These are phyloP conservation scores for Macrolepiota fuliginosa DNA, from an alignment of 768 basidiomycete species.

Conservation along the genomic window DNA sequence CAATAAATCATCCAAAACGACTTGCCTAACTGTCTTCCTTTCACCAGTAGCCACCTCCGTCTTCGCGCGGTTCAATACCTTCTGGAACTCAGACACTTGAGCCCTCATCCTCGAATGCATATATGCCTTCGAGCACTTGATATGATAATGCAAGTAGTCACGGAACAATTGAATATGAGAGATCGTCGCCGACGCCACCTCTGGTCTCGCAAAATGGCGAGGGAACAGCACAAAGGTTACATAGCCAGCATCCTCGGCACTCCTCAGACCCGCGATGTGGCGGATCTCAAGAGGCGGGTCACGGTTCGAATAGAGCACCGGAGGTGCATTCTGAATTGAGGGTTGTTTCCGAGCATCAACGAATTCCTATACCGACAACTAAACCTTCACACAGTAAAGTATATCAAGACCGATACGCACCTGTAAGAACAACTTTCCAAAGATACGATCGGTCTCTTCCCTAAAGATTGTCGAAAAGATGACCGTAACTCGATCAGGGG, in stretches of 20 bases:
- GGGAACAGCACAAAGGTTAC: conserved; percentile 98
- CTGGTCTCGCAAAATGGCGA: conserved; percentile 81
- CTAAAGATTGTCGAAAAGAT: conserved; percentile 96
- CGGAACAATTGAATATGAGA: conserved; percentile 96
- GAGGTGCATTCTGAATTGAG: conserved; percentile 93
- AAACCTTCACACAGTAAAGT: not conserved
- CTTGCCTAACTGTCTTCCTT: conserved; percentile 88
- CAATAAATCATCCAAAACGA: conserved; percentile 14
- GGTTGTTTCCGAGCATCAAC: conserved; percentile 96
- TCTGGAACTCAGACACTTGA: conserved; percentile 93
- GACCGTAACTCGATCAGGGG: conserved; percentile 93
- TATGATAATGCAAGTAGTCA: conserved; percentile 99
- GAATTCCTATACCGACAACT: conserved; percentile 69
- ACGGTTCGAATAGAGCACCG: conserved; percentile 91
- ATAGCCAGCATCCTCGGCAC: conserved; percentile 89
- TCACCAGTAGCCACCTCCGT: conserved; percentile 81
- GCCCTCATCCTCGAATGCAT: conserved; percentile 98
- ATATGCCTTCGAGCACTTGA: conserved; percentile 98
- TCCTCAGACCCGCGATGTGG: conserved; percentile 75
- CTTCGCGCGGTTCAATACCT: conserved; percentile 94
- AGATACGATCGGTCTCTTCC: conserved; percentile 96
- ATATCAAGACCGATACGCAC: conserved; percentile 36
- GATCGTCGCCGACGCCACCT: conserved; percentile 73
- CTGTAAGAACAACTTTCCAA: conserved; percentile 98
- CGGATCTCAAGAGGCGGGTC: conserved; percentile 97